These are phyloP conservation scores for Agapanthus africanus DNA, from an alignment of 106 monocot species.

Conservation along the genomic window DNA sequence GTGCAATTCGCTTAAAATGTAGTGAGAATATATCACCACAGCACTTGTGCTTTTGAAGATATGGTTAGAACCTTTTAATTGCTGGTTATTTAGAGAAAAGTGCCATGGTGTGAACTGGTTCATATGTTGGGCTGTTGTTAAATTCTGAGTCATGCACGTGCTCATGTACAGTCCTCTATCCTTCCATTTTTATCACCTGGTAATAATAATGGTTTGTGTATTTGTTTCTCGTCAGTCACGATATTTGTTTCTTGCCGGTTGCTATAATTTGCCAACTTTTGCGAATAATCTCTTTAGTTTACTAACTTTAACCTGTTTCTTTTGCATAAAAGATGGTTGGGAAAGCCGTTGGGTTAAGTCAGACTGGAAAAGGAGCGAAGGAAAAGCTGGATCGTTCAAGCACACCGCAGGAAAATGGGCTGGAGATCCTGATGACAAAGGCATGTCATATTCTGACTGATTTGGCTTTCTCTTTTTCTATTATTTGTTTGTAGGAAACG, in stretches of 20 bases:
- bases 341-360: constrained; percentile 84
- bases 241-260: not conserved
- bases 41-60: not conserved
- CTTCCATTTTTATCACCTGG: not conserved
- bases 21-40: too few species aligned
- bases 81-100: not conserved
- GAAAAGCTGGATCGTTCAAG: constrained; percentile 90
- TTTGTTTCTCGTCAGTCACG: not conserved
- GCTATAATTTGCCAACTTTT: not conserved
- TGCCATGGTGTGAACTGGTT: not conserved
- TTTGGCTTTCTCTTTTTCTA: too few species aligned
- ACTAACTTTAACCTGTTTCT: not conserved
- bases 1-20: not conserved
- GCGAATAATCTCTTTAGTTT: not conserved
- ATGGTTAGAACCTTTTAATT: not conserved
- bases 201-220: not conserved
- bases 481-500: too few species aligned
- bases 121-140: not conserved
- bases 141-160: not conserved
- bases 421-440: constrained; percentile 98
- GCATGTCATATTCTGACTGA: constrained; percentile 6
- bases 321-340: constrained; percentile 66
- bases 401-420: constrained; percentile 88
- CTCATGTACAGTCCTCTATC: not conserved
- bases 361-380: constrained; percentile 98